These are phyloP conservation scores for Plasmodium inui DNA, from an alignment of 169 alveolate genomes.

Conservation along the genomic window DNA sequence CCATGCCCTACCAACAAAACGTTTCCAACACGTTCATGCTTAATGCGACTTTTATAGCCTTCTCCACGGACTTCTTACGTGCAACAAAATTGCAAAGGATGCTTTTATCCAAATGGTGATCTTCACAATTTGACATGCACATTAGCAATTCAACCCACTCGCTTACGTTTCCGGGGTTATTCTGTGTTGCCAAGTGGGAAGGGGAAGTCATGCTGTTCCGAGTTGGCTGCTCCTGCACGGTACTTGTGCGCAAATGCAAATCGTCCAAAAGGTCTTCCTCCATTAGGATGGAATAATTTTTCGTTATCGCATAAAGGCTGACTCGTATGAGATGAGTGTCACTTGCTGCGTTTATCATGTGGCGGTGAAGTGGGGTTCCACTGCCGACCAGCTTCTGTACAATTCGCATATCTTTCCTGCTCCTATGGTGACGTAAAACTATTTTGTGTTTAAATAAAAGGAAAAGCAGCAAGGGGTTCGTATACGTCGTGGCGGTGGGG, in stretches of 20 bases:
- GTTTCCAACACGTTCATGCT: neutral
- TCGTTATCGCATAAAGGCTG: constrained; percentile 26
- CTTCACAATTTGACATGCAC: neutral
- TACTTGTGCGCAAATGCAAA: constrained; percentile 14
- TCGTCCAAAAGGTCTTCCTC: constrained; percentile 11
- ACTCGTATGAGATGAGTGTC: neutral
- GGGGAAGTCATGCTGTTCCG: neutral
- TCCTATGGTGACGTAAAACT: constrained; percentile 13
- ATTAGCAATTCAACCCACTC: neutral
- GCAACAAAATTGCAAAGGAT: constrained; percentile 30
- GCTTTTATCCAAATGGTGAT: neutral
- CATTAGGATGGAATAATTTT: constrained; percentile 14
- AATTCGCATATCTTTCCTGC: constrained; percentile 6
- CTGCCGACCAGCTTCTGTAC: neutral
- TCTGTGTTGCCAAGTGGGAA: neutral
- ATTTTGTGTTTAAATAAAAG: constrained; percentile 51
- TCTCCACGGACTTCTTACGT: constrained; percentile 5
- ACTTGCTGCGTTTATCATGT: neutral
- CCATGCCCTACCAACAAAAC: neutral
- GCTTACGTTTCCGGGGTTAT: neutral
- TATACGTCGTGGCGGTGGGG: constrained; percentile 2
- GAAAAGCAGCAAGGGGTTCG: constrained; percentile 33
- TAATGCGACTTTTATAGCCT: neutral
- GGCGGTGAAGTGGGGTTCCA: constrained; percentile 6
- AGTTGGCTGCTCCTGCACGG: neutral